These are phyloP conservation scores for Cercospora zeae-maydis DNA, from an alignment of 2,329 filamentous ascomycete species.

Conservation along the genomic window DNA sequence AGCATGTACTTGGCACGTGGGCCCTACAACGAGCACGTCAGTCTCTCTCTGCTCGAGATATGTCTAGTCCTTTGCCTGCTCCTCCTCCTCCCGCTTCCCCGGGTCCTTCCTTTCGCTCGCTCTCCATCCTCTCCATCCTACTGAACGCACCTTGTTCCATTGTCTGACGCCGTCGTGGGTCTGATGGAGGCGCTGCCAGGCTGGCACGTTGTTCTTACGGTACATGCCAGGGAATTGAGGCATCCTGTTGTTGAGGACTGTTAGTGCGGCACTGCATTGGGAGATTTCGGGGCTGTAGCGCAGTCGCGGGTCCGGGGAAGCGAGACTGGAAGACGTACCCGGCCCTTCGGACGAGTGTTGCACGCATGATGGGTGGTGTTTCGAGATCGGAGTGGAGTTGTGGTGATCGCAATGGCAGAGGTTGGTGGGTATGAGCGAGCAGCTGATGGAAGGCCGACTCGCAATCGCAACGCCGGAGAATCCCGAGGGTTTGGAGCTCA, in stretches of 20 bases:
- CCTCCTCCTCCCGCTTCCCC: background rate
- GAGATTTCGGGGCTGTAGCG: background rate
- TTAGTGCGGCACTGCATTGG: conserved; percentile 1
- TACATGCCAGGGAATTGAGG: conserved; percentile 49
- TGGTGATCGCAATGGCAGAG: background rate
- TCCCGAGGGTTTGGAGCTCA: background rate
- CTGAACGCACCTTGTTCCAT: conserved; percentile 69
- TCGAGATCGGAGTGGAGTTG: conserved; percentile 1
- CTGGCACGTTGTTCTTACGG: conserved; percentile 71
- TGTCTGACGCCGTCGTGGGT: conserved; percentile 66
- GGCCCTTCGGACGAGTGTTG: conserved; percentile 13
- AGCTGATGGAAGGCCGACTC: background rate
- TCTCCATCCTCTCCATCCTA: background rate
- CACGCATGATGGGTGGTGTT: conserved; percentile 15
- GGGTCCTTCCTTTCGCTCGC: conserved; percentile 1
- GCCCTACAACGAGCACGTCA: conserved; percentile 46
- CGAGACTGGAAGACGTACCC: conserved; percentile 6
- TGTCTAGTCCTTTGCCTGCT: background rate
- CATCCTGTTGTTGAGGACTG: conserved; percentile 9
- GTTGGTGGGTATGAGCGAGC: background rate
- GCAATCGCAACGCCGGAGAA: background rate
- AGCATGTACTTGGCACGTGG: conserved; percentile 63
- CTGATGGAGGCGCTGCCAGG: conserved; percentile 73
- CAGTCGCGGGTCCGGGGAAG: background rate
- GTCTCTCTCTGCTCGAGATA: conserved; percentile 10